Evolutionary conservation across 805 yeast species (phyloP), one percentile per base, ranked within the genome.

Genomic region (Schwanniomyces occidentalis): DNA sequence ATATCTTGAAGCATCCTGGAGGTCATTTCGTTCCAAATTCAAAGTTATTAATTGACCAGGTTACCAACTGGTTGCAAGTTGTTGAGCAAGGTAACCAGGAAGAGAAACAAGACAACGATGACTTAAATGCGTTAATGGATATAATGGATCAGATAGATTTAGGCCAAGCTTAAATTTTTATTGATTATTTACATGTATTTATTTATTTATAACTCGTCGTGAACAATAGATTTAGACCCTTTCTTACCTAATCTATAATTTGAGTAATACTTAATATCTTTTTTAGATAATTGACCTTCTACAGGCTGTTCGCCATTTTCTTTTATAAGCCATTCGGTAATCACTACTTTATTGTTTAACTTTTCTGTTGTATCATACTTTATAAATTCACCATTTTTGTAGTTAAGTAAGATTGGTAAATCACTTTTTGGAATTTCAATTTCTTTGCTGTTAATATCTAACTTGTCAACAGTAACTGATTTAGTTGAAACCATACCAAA

Each of bases 11-110:
- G 44, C 99, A 91, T 52, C 97, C 97, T 7, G 98, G 99, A 41
- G 97, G 98, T 2, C 99, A 91, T 55, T 89, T 85, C 64, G 96
- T 91, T 30, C 99, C 98, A 18, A 88, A 87, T 61, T 82, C 89
- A 32, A 85, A 85, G 58, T 31, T 56, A 10, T 49, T 60, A 41
- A 56, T 67, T 2, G 68, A 63, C 35, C 65, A 65, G 41, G 71
- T 67, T 5, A 49, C 58, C 12, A 64, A 61, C 38, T 69, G 73
- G 73, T 62, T 69, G 8, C 54, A 49, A 31, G 21, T 24, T 7
- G 44, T 34, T 2, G 49, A 47, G 12, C n/a, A n/a, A 16, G 35
- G 42, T 21, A 34, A 32, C 9, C 38, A 46, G 8, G 48, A 41
- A 17, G 38, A 41, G 7, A 20, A 40, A 18, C 45, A 50, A 5